Evolutionary conservation across 2,329 filamentous ascomycete genomes (phyloP).

Genomic region (Colletotrichum salicis): DNA sequence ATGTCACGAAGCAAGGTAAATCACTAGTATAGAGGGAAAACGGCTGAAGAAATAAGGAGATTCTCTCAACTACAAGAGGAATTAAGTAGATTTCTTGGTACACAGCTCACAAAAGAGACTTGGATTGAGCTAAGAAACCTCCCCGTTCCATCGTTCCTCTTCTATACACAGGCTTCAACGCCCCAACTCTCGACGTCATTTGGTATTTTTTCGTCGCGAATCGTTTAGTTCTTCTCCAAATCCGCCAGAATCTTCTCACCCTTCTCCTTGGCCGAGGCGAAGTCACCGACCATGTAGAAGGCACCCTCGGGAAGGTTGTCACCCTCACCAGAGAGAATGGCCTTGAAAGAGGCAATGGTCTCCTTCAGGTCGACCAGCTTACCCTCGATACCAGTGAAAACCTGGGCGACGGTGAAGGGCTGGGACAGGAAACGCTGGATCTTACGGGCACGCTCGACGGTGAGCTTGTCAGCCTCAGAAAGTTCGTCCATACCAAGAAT

Average conservation of each 20-base stretch:
- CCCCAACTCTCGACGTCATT: conserved; percentile 56
- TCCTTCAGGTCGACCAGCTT: conserved; percentile 98
- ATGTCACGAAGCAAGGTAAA: neutral
- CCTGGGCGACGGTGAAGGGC: conserved; percentile 90
- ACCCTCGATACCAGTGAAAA: conserved; percentile 95
- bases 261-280: conserved; percentile 92
- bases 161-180: conserved; percentile 65
- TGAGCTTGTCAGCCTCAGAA: conserved; percentile 99
- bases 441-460: conserved; percentile 99
- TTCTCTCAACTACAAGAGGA: conserved; percentile 52
- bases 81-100: conserved; percentile 66
- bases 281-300: conserved; percentile 98
- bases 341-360: conserved; percentile 97
- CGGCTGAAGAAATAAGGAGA: conserved; percentile 35
- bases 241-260: conserved; percentile 99
- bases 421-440: conserved; percentile 99
- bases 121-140: conserved; percentile 63
- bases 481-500: conserved; percentile 99
- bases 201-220: conserved; percentile 35
- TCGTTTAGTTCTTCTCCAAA: conserved; percentile 67
- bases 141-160: conserved; percentile 62
- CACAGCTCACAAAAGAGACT: conserved; percentile 71
- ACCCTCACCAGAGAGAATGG: conserved; percentile 93
- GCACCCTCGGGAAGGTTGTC: conserved; percentile 94
- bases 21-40: neutral